Conservation (phyloP, 139 green algal species). For the Picochlorum sp. region DNA sequence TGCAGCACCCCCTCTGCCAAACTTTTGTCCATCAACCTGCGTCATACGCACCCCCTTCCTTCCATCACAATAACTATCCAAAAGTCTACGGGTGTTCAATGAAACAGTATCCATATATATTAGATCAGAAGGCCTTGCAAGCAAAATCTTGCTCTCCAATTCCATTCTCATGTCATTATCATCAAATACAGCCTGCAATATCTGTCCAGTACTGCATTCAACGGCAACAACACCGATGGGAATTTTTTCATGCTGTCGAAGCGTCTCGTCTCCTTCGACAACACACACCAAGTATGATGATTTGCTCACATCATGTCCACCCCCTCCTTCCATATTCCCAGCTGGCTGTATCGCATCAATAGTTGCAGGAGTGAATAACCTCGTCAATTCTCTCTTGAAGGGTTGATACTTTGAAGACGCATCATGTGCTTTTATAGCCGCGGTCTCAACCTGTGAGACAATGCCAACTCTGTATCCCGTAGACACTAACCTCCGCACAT, state of each 20-base stretch:
- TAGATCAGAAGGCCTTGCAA: constrained; percentile 57
- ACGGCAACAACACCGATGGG: constrained; percentile 41
- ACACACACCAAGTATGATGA: too few species aligned
- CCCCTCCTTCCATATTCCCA: neutral
- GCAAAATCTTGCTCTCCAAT: constrained; percentile 62
- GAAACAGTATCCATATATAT: constrained; percentile 39
- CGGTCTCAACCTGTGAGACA: constrained; percentile 70
- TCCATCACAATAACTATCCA: constrained; percentile 1
- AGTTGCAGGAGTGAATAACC: constrained; percentile 78
- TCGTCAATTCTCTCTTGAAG: constrained; percentile 71
- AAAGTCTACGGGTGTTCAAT: constrained; percentile 35
- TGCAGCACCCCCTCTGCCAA: neutral
- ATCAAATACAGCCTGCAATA: constrained; percentile 50
- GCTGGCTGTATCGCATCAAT: constrained; percentile 51
- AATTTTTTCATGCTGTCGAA: neutral
- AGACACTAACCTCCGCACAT: constrained; percentile 72
- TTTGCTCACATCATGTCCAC: neutral
- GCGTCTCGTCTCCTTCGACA: too few species aligned
- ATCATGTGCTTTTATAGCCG: constrained; percentile 67
- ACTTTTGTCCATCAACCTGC: neutral
- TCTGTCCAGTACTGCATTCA: constrained; percentile 62
- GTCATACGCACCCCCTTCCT: neutral
- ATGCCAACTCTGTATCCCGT: constrained; percentile 76
- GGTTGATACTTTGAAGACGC: constrained; percentile 44
- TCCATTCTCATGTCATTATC: constrained; percentile 36